Evolutionary conservation across 352 stramenopile species (phyloP).

Genomic region (Lagenidium giganteum): DNA sequence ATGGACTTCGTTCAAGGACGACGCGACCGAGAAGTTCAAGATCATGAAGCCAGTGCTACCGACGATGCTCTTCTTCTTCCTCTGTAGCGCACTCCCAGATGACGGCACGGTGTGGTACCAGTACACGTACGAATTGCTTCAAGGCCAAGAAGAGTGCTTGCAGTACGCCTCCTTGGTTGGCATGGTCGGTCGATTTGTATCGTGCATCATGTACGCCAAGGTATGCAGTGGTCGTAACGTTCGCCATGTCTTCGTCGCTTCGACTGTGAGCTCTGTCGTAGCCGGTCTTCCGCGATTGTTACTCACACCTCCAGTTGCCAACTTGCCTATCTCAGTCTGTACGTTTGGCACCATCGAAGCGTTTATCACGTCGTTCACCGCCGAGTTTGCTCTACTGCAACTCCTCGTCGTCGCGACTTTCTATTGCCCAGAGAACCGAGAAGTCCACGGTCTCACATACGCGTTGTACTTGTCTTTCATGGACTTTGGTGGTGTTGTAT

Average conservation of each 20-base stretch:
- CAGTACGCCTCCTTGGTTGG: conserved; percentile 67
- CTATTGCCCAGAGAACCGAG: conserved; percentile 52
- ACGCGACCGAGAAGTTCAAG: conserved; percentile 34
- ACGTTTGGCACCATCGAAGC: conserved; percentile 60
- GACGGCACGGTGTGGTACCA: conserved; percentile 79
- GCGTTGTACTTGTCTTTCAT: conserved; percentile 81
- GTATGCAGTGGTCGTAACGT: conserved; percentile 61
- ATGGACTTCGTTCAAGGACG: conserved; percentile 42
- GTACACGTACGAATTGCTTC: conserved; percentile 66
- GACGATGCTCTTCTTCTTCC: conserved; percentile 78
- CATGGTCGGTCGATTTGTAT: conserved; percentile 67
- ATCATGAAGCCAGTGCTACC: conserved; percentile 53
- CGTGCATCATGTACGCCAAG: conserved; percentile 70
- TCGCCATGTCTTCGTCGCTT: conserved; percentile 68
- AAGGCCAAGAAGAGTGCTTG: conserved; percentile 52
- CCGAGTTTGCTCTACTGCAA: conserved; percentile 77
- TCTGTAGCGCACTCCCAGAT: conserved; percentile 61
- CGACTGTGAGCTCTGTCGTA: conserved; percentile 56
- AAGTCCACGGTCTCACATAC: conserved; percentile 73
- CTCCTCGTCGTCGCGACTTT: conserved; percentile 80
- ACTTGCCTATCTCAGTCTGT: conserved; percentile 60
- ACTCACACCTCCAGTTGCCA: conserved; percentile 43
- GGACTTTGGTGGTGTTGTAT: conserved; percentile 79
- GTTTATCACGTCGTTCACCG: conserved; percentile 74
- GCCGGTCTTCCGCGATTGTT: conserved; percentile 62